Percentiles rank a stretch among this genome's conserved stretches.
Conservation (phyloP, 1,284 basidiomycete species). For the Hymenochaete sp. region DNA sequence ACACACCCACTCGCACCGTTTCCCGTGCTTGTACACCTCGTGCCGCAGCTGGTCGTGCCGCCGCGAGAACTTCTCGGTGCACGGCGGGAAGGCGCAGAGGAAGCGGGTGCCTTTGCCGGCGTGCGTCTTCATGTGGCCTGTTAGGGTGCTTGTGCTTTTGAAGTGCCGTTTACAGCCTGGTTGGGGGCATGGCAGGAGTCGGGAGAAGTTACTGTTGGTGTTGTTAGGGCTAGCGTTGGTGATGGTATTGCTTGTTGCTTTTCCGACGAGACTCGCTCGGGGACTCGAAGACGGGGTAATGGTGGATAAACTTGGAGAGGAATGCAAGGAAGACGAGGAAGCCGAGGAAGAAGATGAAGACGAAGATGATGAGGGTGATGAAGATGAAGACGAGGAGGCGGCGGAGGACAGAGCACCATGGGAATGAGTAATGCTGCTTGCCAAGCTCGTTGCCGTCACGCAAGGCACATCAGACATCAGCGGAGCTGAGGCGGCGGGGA, state of each 20-base stretch:
- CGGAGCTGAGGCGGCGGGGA: conserved; percentile 5
- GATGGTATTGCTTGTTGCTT: no score
- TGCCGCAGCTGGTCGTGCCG: conserved; percentile 19
- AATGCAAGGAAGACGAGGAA: no score
- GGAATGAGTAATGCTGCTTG: neutral
- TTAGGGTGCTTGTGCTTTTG: conserved; percentile 17
- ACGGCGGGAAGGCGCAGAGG: conserved; percentile 18
- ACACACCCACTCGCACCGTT: conserved; percentile 19
- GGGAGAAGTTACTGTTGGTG: conserved; percentile 7
- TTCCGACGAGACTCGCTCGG: no score
- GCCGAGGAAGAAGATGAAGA: no score
- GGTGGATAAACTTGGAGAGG: no score
- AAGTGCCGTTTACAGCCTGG: conserved; percentile 16
- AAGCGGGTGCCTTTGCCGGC: conserved; percentile 17
- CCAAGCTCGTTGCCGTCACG: no score
- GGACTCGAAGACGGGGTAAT: no score
- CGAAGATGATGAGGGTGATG: no score
- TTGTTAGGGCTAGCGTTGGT: no score
- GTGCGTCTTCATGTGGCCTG: conserved; percentile 17
- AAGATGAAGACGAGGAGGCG: conserved; percentile 4
- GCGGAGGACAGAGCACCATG: neutral
- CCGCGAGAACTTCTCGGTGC: conserved; percentile 19
- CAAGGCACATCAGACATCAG: conserved; percentile 1
- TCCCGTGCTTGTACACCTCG: conserved; percentile 20
- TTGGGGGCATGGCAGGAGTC: conserved; percentile 16